Percentiles rank a stretch among this genome's conserved stretches.
These are phyloP conservation scores for Trichosporon coremiiforme DNA, from an alignment of 1,284 basidiomycete species.

Conservation along the genomic window DNA sequence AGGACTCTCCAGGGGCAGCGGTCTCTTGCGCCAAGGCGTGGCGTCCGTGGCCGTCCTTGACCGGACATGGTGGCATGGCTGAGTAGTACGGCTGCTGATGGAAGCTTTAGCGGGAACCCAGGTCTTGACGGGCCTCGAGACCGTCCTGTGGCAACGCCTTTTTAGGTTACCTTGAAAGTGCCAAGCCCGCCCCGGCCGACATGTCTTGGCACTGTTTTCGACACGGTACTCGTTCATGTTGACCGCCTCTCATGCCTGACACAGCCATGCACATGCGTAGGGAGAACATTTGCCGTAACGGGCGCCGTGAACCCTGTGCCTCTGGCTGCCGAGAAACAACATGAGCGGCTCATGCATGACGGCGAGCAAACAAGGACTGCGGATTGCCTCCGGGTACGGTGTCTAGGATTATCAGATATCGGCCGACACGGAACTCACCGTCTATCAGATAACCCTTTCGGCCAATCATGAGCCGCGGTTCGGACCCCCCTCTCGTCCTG, in stretches of 20 bases:
- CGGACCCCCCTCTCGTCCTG: neutral
- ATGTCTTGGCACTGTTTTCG: neutral
- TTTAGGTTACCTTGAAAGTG: neutral
- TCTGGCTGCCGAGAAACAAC: neutral
- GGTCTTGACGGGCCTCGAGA: neutral
- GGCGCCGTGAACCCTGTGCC: neutral
- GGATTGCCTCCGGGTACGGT: neutral
- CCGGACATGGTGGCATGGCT: neutral
- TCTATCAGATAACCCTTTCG: constrained; percentile 1
- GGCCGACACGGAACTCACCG: constrained; percentile 14
- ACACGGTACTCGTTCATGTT: neutral
- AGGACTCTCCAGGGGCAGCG: neutral
- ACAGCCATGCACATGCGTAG: neutral
- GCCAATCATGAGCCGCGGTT: neutral
- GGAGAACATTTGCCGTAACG: neutral
- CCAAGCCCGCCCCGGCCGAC: constrained; percentile 5
- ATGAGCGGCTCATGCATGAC: neutral
- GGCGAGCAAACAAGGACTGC: neutral
- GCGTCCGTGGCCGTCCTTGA: neutral
- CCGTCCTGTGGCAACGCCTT: neutral
- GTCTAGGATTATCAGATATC: constrained; percentile 7
- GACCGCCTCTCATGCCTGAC: neutral
- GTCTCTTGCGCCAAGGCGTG: neutral
- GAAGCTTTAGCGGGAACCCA: neutral
- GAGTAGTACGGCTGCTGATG: no score